Conservation (phyloP, 1,284 basidiomycete genomes). For the Hemileia vastatrix region DNA sequence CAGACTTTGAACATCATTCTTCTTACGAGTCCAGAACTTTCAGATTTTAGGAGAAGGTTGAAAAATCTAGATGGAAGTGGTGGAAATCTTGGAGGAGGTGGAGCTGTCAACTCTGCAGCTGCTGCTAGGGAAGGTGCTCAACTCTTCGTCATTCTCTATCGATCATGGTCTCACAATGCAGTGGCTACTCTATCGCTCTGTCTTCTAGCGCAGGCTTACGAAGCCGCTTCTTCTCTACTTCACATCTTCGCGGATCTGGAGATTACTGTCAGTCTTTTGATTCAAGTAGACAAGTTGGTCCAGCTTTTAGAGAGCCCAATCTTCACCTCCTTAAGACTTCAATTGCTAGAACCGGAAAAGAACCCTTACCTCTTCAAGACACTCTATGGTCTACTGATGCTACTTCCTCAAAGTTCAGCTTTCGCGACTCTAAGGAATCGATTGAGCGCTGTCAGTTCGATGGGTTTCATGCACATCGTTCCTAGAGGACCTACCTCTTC, state of each 20-base stretch:
- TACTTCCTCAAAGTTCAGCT: conserved; percentile 88
- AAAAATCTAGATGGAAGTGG: conserved; percentile 67
- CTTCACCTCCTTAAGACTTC: conserved; percentile 89
- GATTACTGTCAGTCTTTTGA: conserved; percentile 83
- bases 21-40: conserved; percentile 87
- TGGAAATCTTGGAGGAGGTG: not conserved
- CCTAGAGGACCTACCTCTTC: conserved; percentile 52
- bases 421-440: conserved; percentile 90
- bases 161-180: conserved; percentile 97
- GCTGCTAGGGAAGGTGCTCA: conserved; percentile 87
- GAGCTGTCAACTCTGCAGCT: not conserved
- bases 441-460: conserved; percentile 83
- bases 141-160: conserved; percentile 80
- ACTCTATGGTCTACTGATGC: conserved; percentile 90
- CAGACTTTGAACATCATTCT: conserved; percentile 94
- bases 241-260: conserved; percentile 97
- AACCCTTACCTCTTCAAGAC: conserved; percentile 95
- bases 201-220: conserved; percentile 91
- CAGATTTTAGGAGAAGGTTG: conserved; percentile 80
- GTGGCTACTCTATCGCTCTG: conserved; percentile 93
- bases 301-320: conserved; percentile 96
- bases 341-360: conserved; percentile 90
- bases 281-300: conserved; percentile 95
- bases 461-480: conserved; percentile 83
- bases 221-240: conserved; percentile 92